Base-by-base conservation (phyloP, 148 eudicot species). In the Heliosperma pusillum region DNA sequence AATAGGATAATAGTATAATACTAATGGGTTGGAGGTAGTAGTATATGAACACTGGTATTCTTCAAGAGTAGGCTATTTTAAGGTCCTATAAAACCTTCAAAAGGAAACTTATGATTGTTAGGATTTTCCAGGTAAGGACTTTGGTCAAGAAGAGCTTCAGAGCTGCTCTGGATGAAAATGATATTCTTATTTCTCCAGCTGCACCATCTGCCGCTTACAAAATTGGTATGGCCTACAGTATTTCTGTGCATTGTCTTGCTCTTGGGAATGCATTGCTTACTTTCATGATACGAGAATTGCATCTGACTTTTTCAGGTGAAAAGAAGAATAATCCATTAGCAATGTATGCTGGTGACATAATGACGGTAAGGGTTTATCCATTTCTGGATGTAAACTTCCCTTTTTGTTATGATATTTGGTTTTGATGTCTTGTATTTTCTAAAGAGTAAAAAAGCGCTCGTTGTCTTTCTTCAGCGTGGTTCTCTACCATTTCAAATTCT, bases 311-410 rank as follows among this genome's bases (percentile, higher is more conserved):
- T 79, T 36, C 80, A 96, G 99, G 97, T 73, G 99, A 96, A 82
- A 96, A 92, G 91, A 96, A 87, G 79, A 82, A 88, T 82, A 97
- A 96, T 76, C 99, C 99, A 33, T 77, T 96, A 86, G 92, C 97
- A 74, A 96, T 96, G 99, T 96, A 96, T 80, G 99, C 94, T 30
- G 97, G 97, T 58, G 99, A 92, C 83, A 89, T 90, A 70, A 96
- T 96, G 99, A 96, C 97, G 55, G 99, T 96, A 82, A 84, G 96
- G 79, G 27, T 65, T 27, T 53, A 56, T 47, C 21, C 71, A 30
- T 57, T 68, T 21, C 24, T 36, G 40, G 2, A 36, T 29, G 57
- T 13, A 7, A 2, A 47, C 45, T 19, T 45, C 16, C 55, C 55
- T 2, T 42, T 42, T 42, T 2, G 55, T 12, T 50, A 50, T 2